These are phyloP conservation scores for Thelonectria discophora DNA, from an alignment of 2,329 filamentous ascomycete genomes.

Conservation along the genomic window DNA sequence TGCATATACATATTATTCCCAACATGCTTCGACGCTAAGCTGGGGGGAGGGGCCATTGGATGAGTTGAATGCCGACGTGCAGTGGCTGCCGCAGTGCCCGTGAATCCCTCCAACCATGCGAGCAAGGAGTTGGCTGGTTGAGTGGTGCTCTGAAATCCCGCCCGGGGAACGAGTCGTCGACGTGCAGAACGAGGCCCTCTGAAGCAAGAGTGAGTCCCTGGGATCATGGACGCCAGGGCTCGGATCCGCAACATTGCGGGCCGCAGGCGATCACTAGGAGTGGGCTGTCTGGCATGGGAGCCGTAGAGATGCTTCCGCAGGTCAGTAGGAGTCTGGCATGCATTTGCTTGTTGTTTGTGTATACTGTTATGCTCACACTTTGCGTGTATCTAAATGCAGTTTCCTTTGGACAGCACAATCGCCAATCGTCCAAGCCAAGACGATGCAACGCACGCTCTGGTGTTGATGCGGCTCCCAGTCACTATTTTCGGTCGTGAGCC, in stretches of 20 bases:
- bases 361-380: too few species aligned
- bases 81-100: background rate
- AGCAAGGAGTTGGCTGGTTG: too few species aligned
- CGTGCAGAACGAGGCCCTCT: too few species aligned
- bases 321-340: too few species aligned
- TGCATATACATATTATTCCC: slow-evolving; percentile 26
- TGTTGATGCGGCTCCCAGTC: slow-evolving; percentile 12
- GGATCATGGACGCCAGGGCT: slow-evolving; percentile 29
- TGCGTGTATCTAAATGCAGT: too few species aligned
- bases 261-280: slow-evolving; percentile 29
- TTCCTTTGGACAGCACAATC: too few species aligned
- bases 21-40: slow-evolving; percentile 24
- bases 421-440: too few species aligned
- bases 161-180: too few species aligned
- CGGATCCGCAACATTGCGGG: slow-evolving; percentile 35
- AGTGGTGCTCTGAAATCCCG: too few species aligned
- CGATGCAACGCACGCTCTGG: background rate
- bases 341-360: too few species aligned
- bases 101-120: background rate
- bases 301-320: background rate
- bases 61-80: slow-evolving; percentile 15
- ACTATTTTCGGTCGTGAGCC: slow-evolving; percentile 15
- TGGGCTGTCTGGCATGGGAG: slow-evolving; percentile 10
- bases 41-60: slow-evolving; percentile 4
- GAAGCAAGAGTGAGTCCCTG: too few species aligned